Base-by-base conservation (phyloP, 75 land plant species). In the Pinus taeda region DNA sequence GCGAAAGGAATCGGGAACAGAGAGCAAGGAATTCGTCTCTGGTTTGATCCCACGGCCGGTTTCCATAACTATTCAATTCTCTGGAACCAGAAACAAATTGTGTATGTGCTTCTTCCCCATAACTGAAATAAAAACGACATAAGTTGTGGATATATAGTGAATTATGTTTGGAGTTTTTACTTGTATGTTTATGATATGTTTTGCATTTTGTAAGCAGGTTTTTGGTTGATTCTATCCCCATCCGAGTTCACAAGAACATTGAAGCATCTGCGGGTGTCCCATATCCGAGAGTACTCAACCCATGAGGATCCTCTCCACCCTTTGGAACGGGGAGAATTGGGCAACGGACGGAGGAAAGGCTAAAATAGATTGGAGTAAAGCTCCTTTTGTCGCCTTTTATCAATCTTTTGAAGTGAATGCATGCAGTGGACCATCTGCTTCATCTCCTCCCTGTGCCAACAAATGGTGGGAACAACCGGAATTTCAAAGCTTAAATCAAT, bases 271-370 rank as follows among this genome's bases (percentile, higher is more conserved):
- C 64, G 29, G 86, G 86, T 33, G 29, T 84, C 56, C 80, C 85
- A 21, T 84, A 65, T 60, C 86, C 76, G 2, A 66, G 57, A 66
- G 57, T 63, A 65, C 37, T 81, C 80, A 70, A 71, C 61, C 80
- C 36, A 78, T 84, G 86, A 66, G 80, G 29, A 65, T 84, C 42
- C 57, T 71, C 57, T 55, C 86, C 4, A 84, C 77, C 74, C 55
- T 84, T 3, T 84, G 86, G 86, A 74, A 84, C n/a, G 86, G 85
- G 21, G 81, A 74, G 4, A 49, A 72, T 21, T 84, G 86, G 86
- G 86, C 86, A 4, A 84, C 86, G 3, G 37, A 78, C 3, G 86
- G 85, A 0, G 86, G 86, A 73, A 57, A 20, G 58, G 81, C 73
- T 18, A 82, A 82, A 60, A 57, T 82, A 49, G 67, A 84, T 66